These are phyloP conservation scores for Sphagnum tenellum DNA, from an alignment of 225 moss, liverwort and hornwort species.

Conservation along the genomic window DNA sequence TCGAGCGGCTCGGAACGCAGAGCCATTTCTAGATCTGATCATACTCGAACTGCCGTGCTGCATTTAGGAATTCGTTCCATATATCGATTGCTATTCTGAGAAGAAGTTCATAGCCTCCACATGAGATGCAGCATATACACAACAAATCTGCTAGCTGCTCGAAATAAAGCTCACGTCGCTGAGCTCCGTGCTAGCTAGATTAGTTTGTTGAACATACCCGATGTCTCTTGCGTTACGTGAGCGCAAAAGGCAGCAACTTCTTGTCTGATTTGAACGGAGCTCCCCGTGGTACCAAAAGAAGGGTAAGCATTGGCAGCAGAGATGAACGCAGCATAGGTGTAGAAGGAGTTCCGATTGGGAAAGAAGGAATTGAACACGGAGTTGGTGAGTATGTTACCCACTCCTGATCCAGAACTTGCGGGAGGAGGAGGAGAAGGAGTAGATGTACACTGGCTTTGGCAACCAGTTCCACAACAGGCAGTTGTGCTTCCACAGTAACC, in stretches of 20 bases:
- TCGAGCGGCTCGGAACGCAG: too few relatives aligned
- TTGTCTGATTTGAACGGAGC: not conserved
- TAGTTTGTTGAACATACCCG: not conserved
- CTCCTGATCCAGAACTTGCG: not conserved
- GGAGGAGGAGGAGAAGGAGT: not conserved
- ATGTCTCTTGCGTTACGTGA: slow-evolving; percentile 4
- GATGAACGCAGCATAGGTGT: slow-evolving; percentile 2
- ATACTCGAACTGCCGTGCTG: too few relatives aligned
- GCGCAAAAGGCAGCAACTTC: slow-evolving; percentile 6
- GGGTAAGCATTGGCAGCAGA: slow-evolving; percentile 1
- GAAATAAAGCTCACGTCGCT: too few relatives aligned
- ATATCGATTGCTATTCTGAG: too few relatives aligned
- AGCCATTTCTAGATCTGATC: too few relatives aligned
- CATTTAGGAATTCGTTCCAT: too few relatives aligned
- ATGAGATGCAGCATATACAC: too few relatives aligned
- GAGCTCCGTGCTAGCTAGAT: too few relatives aligned
- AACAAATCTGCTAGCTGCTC: too few relatives aligned
- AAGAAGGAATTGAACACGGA: not conserved
- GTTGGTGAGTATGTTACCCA: not conserved
- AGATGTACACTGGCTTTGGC: slow-evolving; percentile 1
- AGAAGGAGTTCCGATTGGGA: slow-evolving; percentile 3
- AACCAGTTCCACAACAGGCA: slow-evolving; percentile 5
- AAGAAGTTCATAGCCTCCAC: too few relatives aligned
- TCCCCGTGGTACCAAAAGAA: not conserved
- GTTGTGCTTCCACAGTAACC: slow-evolving; percentile 2